Conservation (phyloP, 2,329 filamentous ascomycete species). For the Chlorencoelia australis region DNA sequence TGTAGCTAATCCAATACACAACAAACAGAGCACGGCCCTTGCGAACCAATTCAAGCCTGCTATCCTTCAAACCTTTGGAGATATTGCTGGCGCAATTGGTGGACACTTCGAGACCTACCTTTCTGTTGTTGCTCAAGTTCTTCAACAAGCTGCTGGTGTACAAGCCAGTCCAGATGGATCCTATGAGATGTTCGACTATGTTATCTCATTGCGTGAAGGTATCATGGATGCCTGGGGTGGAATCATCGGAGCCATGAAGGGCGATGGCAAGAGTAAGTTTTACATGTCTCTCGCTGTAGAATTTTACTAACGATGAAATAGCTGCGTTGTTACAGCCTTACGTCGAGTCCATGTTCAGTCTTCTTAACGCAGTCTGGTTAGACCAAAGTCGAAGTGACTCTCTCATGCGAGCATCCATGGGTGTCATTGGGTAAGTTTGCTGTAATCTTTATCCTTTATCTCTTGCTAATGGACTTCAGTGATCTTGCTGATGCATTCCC, state of each 20-base stretch:
- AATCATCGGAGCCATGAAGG: slow-evolving; percentile 89
- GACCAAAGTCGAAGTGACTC: slow-evolving; percentile 87
- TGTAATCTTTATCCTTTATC: not conserved
- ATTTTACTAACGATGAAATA: slow-evolving; percentile 31
- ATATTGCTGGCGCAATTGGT: slow-evolving; percentile 90
- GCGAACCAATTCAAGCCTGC: slow-evolving; percentile 97
- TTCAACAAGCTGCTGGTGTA: slow-evolving; percentile 85
- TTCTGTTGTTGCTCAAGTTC: slow-evolving; percentile 80
- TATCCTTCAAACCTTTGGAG: slow-evolving; percentile 94
- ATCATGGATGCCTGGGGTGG: slow-evolving; percentile 99
- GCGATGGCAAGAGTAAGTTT: slow-evolving; percentile 60
- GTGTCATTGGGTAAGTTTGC: slow-evolving; percentile 75
- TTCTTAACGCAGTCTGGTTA: slow-evolving; percentile 69
- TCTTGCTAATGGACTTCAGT: slow-evolving; percentile 37
- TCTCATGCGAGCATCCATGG: slow-evolving; percentile 89
- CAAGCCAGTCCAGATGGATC: slow-evolving; percentile 69
- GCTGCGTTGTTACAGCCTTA: slow-evolving; percentile 65
- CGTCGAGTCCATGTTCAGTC: slow-evolving; percentile 75
- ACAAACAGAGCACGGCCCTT: slow-evolving; percentile 62
- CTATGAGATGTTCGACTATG: slow-evolving; percentile 95
- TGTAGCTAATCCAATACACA: too few relatives aligned
- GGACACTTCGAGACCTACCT: slow-evolving; percentile 90
- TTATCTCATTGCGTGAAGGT: slow-evolving; percentile 86
- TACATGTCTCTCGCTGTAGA: not conserved
- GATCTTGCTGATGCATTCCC: slow-evolving; percentile 93